phyloP scores from a whole-genome alignment of 352 stramenopile species.

The Phytophthora ohioensis region DNA sequence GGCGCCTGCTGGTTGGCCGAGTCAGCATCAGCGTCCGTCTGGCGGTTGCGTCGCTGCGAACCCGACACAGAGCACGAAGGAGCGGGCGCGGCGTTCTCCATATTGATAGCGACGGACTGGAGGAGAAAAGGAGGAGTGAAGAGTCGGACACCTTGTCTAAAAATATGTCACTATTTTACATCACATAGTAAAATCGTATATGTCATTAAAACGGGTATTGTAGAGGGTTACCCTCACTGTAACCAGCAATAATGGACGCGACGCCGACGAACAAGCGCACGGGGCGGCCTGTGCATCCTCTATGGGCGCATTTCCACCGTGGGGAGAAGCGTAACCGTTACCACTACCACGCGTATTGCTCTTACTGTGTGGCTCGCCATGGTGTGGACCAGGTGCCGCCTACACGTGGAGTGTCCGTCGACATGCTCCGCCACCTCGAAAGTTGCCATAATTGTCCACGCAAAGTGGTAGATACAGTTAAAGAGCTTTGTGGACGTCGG shows the following conservation, averaged over 20 bases:
- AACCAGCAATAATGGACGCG: slow-evolving; percentile 1
- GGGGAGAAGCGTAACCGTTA: slow-evolving; percentile 88
- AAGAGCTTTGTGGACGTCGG: slow-evolving; percentile 60
- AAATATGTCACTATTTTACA: too few species aligned
- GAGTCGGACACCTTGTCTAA: slow-evolving; percentile 13
- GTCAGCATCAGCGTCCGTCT: slow-evolving; percentile 22
- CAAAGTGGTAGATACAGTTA: slow-evolving; percentile 69
- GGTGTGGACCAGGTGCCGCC: slow-evolving; percentile 61
- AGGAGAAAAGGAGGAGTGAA: slow-evolving; percentile 24
- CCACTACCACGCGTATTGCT: slow-evolving; percentile 87
- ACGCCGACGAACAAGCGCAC: slow-evolving; percentile 56
- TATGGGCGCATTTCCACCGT: slow-evolving; percentile 86
- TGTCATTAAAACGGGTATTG: slow-evolving; percentile 33
- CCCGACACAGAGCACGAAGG: slow-evolving; percentile 51
- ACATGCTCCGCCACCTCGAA: slow-evolving; percentile 87
- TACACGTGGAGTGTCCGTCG: slow-evolving; percentile 79
- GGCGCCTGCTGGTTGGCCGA: slow-evolving; percentile 21
- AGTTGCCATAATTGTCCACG: slow-evolving; percentile 75
- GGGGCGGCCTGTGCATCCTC: slow-evolving; percentile 73
- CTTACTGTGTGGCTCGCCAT: slow-evolving; percentile 77
- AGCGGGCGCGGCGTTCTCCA: slow-evolving; percentile 47
- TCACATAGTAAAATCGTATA: background rate
- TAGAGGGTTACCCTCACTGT: background rate
- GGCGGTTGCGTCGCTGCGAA: slow-evolving; percentile 37
- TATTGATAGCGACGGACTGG: slow-evolving; percentile 21